Conservation (phyloP, 192 early-diverging fungal species). For the Umbelopsis ramanniana region DNA sequence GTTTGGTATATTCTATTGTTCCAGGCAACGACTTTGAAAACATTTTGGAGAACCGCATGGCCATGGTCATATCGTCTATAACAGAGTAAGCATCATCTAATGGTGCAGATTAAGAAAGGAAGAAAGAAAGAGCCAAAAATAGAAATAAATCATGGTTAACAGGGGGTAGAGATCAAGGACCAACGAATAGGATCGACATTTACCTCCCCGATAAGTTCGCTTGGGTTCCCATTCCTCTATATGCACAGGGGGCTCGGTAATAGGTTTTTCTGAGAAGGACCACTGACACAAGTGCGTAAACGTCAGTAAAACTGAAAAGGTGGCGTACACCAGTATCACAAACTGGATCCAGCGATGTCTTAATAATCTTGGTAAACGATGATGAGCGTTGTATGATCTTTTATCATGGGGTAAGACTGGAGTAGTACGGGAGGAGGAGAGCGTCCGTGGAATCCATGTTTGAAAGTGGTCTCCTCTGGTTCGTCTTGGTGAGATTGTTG, state of each 20-base stretch:
- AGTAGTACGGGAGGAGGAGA: neutral
- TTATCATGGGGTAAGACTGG: slow-evolving; percentile 34
- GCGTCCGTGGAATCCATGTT: neutral
- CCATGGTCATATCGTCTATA: slow-evolving; percentile 37
- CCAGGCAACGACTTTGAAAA: slow-evolving; percentile 38
- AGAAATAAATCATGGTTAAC: too few relatives aligned
- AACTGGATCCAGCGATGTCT: slow-evolving; percentile 22
- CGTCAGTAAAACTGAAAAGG: slow-evolving; percentile 35
- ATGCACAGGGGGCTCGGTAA: neutral
- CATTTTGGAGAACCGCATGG: slow-evolving; percentile 38
- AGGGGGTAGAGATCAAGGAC: too few relatives aligned
- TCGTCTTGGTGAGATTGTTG: slow-evolving; percentile 6
- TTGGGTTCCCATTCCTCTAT: slow-evolving; percentile 33
- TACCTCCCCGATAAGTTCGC: slow-evolving; percentile 37
- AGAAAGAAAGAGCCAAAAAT: neutral
- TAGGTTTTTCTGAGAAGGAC: neutral
- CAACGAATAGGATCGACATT: neutral
- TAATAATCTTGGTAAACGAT: slow-evolving; percentile 29
- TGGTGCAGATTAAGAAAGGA: too few relatives aligned
- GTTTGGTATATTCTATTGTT: slow-evolving; percentile 32
- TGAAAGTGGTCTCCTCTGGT: neutral
- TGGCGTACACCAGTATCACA: slow-evolving; percentile 31
- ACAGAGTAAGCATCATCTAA: slow-evolving; percentile 35
- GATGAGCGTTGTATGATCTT: neutral
- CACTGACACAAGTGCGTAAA: slow-evolving; percentile 35